phyloP scores from a whole-genome alignment of 192 early-diverging fungal genomes.

The Kappamyces sp. region DNA sequence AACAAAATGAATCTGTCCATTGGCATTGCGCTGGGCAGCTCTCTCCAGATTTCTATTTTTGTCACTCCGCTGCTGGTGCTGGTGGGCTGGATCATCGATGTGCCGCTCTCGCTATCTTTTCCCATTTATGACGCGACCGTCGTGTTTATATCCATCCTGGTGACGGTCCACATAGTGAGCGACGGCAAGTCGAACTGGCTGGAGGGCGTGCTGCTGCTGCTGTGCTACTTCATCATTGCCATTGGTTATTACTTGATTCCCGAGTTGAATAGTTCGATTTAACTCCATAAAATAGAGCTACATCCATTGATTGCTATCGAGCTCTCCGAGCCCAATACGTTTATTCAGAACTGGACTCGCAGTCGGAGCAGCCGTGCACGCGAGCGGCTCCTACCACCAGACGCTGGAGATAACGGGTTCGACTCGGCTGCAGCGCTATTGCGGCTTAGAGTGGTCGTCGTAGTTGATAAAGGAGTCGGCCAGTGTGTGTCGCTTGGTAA shows the following conservation, averaged over 20 bases:
- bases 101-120: constrained; percentile 80
- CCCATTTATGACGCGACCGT: constrained; percentile 73
- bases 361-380: too few species aligned
- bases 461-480: constrained; percentile 37
- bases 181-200: constrained; percentile 92
- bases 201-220: constrained; percentile 77
- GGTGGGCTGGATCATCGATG: constrained; percentile 75
- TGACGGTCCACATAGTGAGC: constrained; percentile 41
- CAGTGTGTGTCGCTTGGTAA: constrained; percentile 38
- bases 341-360: too few species aligned
- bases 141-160: constrained; percentile 60
- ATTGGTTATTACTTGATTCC: constrained; percentile 65
- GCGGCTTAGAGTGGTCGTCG: background rate
- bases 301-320: too few species aligned
- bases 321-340: too few species aligned
- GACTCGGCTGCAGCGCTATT: background rate
- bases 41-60: constrained; percentile 75
- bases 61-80: constrained; percentile 54
- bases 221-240: constrained; percentile 76
- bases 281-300: too few species aligned
- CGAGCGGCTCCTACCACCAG: too few species aligned
- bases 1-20: constrained; percentile 86
- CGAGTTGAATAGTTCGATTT: too few species aligned
- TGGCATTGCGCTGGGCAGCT: constrained; percentile 80
- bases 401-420: too few species aligned